Evolutionary conservation across 129 eudicot species (phyloP).

Genomic region (Tagetes patula): DNA sequence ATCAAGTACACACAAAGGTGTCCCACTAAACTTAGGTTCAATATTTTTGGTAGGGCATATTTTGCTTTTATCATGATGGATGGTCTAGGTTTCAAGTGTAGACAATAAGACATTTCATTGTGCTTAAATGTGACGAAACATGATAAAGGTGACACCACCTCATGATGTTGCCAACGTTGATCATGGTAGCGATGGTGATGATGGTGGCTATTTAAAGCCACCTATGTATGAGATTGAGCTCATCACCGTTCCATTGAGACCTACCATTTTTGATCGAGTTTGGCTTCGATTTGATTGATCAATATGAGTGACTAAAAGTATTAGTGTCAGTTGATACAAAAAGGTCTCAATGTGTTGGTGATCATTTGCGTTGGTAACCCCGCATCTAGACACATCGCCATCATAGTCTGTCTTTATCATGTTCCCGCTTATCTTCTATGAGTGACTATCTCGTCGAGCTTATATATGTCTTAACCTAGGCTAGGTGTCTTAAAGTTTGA

Average conservation of each 20-base stretch:
- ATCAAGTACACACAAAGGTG: slow-evolving; percentile 40
- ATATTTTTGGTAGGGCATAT: slow-evolving; percentile 37
- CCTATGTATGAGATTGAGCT: neutral
- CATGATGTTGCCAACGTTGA: slow-evolving; percentile 6
- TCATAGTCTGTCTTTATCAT: neutral
- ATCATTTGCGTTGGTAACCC: neutral
- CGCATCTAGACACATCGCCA: neutral
- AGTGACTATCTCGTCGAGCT: neutral
- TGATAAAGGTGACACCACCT: slow-evolving; percentile 40
- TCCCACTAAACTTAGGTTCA: slow-evolving; percentile 59
- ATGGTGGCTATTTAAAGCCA: neutral
- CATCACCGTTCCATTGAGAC: neutral
- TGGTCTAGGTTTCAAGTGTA: slow-evolving; percentile 34
- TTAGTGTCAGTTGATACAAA: neutral
- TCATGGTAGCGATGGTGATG: neutral
- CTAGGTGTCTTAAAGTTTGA: neutral
- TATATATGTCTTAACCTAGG: neutral
- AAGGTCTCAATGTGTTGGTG: neutral
- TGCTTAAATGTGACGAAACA: slow-evolving; percentile 58
- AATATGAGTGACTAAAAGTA: neutral
- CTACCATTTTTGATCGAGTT: neutral
- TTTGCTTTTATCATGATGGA: slow-evolving; percentile 32
- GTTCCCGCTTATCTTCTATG: neutral
- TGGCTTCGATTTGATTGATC: slow-evolving; percentile 8
- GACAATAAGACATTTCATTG: slow-evolving; percentile 52